Percentiles rank a stretch among this genome's conserved stretches.
Conservation (phyloP, 345 rosid species). For the Laguncularia racemosa region DNA sequence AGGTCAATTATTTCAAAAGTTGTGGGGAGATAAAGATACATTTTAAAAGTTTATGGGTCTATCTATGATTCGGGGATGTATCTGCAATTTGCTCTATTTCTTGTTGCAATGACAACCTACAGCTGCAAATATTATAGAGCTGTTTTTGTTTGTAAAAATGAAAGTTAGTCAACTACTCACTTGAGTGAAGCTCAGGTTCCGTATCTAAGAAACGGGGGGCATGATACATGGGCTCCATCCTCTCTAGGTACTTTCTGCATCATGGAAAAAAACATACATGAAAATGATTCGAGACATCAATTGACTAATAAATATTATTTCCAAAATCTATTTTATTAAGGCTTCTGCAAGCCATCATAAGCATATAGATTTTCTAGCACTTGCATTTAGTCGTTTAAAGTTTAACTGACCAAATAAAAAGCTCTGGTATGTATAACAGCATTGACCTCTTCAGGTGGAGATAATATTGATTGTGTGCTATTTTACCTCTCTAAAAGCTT, state of each 20-base stretch:
- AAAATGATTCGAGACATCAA: not conserved
- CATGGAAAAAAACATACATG: not conserved
- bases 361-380: too few species aligned
- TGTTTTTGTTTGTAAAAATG: not conserved
- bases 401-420: too few species aligned
- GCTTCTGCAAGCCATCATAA: not conserved
- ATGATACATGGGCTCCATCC: conserved; percentile 29
- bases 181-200: conserved; percentile 44
- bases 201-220: conserved; percentile 25
- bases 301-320: not conserved
- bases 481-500: conserved; percentile 50
- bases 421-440: too few species aligned
- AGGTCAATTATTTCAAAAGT: too few species aligned
- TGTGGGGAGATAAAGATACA: too few species aligned
- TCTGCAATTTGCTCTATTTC: too few species aligned
- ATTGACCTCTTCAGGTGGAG: too few species aligned
- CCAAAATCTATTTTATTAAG: not conserved
- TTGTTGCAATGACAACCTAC: too few species aligned
- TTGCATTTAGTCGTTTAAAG: too few species aligned
- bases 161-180: conserved; percentile 21
- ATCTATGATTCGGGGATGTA: too few species aligned
- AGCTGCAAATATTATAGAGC: not conserved
- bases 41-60: too few species aligned
- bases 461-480: too few species aligned
- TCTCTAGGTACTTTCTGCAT: conserved; percentile 44